Evolutionary conservation across 345 rosid species (phyloP).

Genomic region (Cochlearia excelsa): DNA sequence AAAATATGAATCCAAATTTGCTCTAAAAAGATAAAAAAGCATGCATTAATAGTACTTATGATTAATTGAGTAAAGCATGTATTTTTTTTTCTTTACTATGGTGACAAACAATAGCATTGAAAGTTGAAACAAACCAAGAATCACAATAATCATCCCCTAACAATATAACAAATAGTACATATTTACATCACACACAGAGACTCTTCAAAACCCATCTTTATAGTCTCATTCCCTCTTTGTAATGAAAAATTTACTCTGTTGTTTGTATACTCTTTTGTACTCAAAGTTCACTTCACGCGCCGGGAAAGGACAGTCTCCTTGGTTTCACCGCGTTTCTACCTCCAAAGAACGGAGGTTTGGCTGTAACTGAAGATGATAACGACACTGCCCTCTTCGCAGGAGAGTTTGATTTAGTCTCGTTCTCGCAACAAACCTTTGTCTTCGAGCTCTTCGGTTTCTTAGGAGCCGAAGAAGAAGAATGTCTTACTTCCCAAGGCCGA

Average conservation of each 20-base stretch:
- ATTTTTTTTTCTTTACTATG: no score
- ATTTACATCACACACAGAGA: no score
- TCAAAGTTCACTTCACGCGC: constrained; percentile 25
- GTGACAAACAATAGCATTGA: no score
- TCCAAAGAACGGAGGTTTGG: constrained; percentile 43
- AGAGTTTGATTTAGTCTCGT: constrained; percentile 39
- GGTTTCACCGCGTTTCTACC: constrained; percentile 44
- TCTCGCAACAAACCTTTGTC: constrained; percentile 40
- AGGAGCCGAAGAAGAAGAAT: constrained; percentile 47
- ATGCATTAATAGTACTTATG: no score
- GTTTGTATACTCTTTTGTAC: neutral
- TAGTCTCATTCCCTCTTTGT: neutral
- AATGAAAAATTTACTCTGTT: neutral
- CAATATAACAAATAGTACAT: no score
- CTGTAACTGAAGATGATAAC: constrained; percentile 39
- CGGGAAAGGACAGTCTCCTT: constrained; percentile 69
- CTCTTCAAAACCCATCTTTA: neutral
- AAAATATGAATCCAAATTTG: no score
- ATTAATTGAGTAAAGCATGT: no score
- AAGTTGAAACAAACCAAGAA: no score
- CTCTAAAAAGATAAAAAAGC: no score
- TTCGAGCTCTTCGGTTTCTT: constrained; percentile 46
- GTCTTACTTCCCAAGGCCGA: constrained; percentile 90
- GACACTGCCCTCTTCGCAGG: constrained; percentile 44
- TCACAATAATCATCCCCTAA: no score